Base-by-base conservation (phyloP, 441 rosid species). In the Aleurites moluccanus region DNA sequence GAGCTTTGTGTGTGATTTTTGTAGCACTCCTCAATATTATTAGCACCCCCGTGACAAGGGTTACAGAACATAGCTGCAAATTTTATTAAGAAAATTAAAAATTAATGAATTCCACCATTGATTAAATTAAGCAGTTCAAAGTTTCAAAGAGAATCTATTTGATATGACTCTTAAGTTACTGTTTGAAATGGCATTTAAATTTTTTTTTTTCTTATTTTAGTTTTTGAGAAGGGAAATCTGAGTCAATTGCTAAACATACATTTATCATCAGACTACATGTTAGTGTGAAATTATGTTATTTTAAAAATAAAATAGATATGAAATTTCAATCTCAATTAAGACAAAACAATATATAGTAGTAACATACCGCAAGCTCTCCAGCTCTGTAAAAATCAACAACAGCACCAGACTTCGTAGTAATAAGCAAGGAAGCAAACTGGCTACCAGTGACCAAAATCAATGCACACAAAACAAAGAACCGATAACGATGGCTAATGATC, bases 1-100 rank as follows among this genome's bases (percentile, higher is more conserved):
- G 97, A 69, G 96, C 96, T 76, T 92, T 94, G 89, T 92, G 97
- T 14, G 97, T 92, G 82, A 94, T 94, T 80, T 91, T 94, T 57
- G 98, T 83, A 0, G 98, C 97, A 63, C 94, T 92, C 49, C 99
- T 82, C 70, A 94, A 33, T 64, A 92, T 71, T 80, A 94, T 86
- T 6, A 89, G 80, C 3, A 94, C 49, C 14, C 84, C 95, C 0
- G 93, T 81, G 20, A 94, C 85, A 33, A 92, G 83, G 18, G 99
- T 88, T 76, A 94, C 77, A 1, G 97, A 92, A 82, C 96, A 90
- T 30, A 92, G 83, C 99, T 94, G 90, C 82, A 77, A 11, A 42
- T 42, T 52, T 52, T 50, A 16, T 25, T 13, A 20, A 64, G 27
- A 20, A 21, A 60, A 6, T 4, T 50, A 59, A 9, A n/a, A n/a